Percentiles rank a stretch among this genome's conserved stretches.
These are phyloP conservation scores for Trichoderma sp. DNA, from an alignment of 2,329 filamentous ascomycete species.

Conservation along the genomic window DNA sequence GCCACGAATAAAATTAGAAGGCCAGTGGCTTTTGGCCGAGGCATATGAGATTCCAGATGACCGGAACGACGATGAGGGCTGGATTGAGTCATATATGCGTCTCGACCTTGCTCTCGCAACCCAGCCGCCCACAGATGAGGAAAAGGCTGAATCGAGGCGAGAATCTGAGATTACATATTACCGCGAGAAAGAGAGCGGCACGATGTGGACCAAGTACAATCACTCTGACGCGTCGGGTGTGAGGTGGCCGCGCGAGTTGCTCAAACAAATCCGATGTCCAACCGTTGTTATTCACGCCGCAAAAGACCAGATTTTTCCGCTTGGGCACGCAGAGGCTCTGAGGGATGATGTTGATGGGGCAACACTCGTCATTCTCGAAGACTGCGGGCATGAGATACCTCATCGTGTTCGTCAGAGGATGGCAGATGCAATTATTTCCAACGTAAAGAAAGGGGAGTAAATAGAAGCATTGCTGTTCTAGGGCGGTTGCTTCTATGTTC, in stretches of 20 bases:
- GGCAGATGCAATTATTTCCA: not conserved
- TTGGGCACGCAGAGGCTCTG: not conserved
- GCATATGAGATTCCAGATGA: constrained; percentile 7
- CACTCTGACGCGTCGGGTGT: constrained; percentile 8
- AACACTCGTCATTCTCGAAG: not conserved
- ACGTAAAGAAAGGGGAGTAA: not conserved
- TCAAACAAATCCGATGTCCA: not conserved
- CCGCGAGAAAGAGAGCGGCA: constrained; percentile 12
- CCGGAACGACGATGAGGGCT: not conserved
- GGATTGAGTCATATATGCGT: constrained; percentile 9
- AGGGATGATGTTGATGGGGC: constrained; percentile 4
- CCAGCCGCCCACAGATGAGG: not conserved
- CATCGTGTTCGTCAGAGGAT: not conserved
- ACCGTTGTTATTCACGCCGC: constrained; percentile 7
- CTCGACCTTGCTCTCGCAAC: constrained; percentile 1
- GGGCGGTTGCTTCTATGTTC: not conserved
- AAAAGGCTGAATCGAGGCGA: constrained; percentile 7
- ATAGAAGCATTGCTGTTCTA: not conserved
- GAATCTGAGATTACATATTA: constrained; percentile 13
- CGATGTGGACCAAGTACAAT: constrained; percentile 13
- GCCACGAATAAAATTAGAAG: not conserved
- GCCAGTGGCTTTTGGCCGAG: constrained; percentile 8
- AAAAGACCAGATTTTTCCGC: constrained; percentile 10
- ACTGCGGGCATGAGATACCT: constrained; percentile 14
- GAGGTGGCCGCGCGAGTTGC: constrained; percentile 11